Evolutionary conservation across 176 grass and related monocot species (phyloP).

Genomic region (Eleusine indica): DNA sequence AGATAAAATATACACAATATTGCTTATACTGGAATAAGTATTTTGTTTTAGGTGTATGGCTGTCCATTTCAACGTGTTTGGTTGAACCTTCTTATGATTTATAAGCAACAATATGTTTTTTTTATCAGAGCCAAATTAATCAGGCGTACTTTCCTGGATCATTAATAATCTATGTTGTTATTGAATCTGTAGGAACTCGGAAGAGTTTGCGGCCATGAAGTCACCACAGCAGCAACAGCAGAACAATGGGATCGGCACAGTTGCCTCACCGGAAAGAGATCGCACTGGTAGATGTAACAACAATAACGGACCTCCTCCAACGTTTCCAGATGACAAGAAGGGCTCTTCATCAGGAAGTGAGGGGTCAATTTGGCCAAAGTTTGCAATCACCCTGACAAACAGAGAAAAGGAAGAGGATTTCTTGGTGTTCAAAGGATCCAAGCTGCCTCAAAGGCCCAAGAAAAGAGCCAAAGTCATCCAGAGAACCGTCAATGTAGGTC

Average conservation of each 20-base stretch:
- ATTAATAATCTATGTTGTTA: conserved; percentile 33
- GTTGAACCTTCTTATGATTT: background rate
- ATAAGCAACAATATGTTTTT: background rate
- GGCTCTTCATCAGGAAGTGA: conserved; percentile 77
- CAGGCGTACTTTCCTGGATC: conserved; percentile 1
- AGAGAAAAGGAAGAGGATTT: conserved; percentile 99
- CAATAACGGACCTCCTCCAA: conserved; percentile 35
- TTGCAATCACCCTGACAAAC: conserved; percentile 69
- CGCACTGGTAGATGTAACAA: conserved; percentile 35
- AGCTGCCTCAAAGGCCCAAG: conserved; percentile 89
- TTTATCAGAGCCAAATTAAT: background rate
- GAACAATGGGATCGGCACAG: conserved; percentile 35
- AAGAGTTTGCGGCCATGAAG: conserved; percentile 62
- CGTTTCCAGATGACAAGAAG: conserved; percentile 64
- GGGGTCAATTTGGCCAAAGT: conserved; percentile 77
- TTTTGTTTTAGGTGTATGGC: background rate
- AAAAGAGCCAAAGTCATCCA: conserved; percentile 94
- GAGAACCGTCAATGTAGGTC: conserved; percentile 80
- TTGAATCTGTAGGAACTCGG: conserved; percentile 52
- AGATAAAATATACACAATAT: background rate
- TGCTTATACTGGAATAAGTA: background rate
- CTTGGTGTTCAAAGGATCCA: conserved; percentile 89
- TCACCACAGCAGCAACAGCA: conserved; percentile 52
- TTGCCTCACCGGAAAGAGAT: conserved; percentile 50
- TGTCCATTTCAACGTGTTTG: background rate